Base-by-base conservation (phyloP, 1,284 basidiomycete species). In the Malassezia dermatis region DNA sequence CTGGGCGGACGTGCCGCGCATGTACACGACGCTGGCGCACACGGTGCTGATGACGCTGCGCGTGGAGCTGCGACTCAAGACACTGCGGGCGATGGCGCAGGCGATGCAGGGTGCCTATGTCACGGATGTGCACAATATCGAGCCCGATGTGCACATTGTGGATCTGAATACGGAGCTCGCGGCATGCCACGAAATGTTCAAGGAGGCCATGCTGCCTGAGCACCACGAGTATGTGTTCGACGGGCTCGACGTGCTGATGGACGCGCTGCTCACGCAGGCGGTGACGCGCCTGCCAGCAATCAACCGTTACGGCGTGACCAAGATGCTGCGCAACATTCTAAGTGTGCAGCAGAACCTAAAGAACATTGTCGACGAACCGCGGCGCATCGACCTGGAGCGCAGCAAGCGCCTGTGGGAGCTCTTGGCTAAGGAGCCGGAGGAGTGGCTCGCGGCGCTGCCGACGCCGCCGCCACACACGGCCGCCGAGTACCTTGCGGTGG, bases 331-430 rank as follows among this genome's bases (percentile, higher is more conserved):
- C 40, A 94, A 95, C 75, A 86, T 95, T 42, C 79, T 90, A 23
- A 87, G 91, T 12, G 79, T 98, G 23, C 90, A 94, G 73, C 93
- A 98, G 73, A 86, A 88, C 65, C 80, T 95, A 63, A 88, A 89
- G 69, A 72, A 72, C 55, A 65, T 73, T 32, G 60, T 62, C 35
- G 52, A 54, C 23, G 31, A 56, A 24, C 62, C 62, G 26, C 78
- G 80, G 23, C 80, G 83, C 53, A 81, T 83, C 5, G 82, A 86
- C 58, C 85, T 96, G 58, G 82, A 85, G 49, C 80, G 82, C 19
- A 85, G 84, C 4, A 83, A 86, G 63, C 79, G 79, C 42, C 94
- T 89, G 75, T 96, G 88, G 77, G 81, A 84, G 13, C 51, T 63
- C 32, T 53, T 67, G 19, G 49, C 62, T 45, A 47, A 51, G 13